Evolutionary conservation across 164 flowering plant species (phyloP).

Genomic region (Annona cherimola): DNA sequence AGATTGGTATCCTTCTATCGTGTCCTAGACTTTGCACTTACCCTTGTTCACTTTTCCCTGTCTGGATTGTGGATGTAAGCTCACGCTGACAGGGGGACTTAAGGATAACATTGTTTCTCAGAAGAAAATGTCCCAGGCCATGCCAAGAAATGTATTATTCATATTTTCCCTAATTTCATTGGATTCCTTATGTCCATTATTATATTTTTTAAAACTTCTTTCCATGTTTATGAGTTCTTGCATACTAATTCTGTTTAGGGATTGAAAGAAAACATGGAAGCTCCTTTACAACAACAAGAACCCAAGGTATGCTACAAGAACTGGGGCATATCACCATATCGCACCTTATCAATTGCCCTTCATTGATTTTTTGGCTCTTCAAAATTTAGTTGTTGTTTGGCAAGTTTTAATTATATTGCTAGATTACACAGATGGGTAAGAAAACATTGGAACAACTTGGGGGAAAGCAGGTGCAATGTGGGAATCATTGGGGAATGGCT

Average conservation of each 20-base stretch:
- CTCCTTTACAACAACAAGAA: conserved; percentile 37
- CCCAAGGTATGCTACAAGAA: conserved; percentile 33
- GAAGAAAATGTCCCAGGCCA: conserved; percentile 23
- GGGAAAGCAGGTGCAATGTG: conserved; percentile 31
- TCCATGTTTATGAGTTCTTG: conserved; percentile 4
- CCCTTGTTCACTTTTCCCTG: conserved; percentile 1
- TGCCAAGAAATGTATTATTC: conserved; percentile 45
- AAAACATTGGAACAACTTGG: conserved; percentile 23
- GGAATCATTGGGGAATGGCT: conserved; percentile 18
- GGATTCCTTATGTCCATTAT: background rate
- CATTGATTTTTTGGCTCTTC: background rate
- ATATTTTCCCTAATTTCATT: background rate
- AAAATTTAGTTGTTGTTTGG: conserved; percentile 1
- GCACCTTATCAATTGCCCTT: background rate
- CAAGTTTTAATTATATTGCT: background rate
- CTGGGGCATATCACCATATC: background rate
- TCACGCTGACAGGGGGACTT: conserved; percentile 55
- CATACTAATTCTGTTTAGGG: conserved; percentile 37
- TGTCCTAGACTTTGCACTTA: background rate
- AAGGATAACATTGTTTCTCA: conserved; percentile 38
- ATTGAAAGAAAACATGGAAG: conserved; percentile 65
- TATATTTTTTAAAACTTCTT: conserved; percentile 2
- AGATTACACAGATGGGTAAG: conserved; percentile 24
- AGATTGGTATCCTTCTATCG: background rate
- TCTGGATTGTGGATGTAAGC: conserved; percentile 30